These are phyloP conservation scores for Cymbopogon citratus DNA, from an alignment of 176 grass and related monocot species.

Conservation along the genomic window DNA sequence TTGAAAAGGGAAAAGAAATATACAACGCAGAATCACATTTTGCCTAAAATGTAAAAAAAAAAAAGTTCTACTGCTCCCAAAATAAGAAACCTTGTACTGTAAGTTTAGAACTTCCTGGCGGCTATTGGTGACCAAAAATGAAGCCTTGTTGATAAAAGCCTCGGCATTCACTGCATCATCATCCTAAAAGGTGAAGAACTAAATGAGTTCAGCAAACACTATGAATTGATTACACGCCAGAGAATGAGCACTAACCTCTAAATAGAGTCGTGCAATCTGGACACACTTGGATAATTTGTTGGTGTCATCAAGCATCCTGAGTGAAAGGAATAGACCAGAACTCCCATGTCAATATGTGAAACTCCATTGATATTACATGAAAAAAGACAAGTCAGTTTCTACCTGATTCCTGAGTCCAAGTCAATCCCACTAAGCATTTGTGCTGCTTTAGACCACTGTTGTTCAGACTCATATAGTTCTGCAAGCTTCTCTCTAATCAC, in stretches of 20 bases:
- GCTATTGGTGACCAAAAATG: constrained; percentile 88
- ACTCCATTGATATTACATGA: not conserved
- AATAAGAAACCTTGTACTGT: constrained; percentile 75
- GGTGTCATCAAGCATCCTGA: constrained; percentile 91
- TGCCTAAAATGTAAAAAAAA: not conserved
- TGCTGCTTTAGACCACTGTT: constrained; percentile 95
- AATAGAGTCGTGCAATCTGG: constrained; percentile 94
- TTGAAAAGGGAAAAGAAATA: constrained; percentile 24
- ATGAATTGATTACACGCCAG: not conserved
- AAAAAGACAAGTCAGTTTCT: not conserved
- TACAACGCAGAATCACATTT: not conserved
- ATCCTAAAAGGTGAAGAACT: constrained; percentile 47
- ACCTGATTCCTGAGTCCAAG: constrained; percentile 98
- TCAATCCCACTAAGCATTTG: constrained; percentile 98
- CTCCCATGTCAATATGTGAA: not conserved
- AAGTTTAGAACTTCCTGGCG: constrained; percentile 86
- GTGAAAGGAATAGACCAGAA: not conserved
- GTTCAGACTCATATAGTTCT: constrained; percentile 92
- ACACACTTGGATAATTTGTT: constrained; percentile 98
- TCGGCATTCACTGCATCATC: constrained; percentile 96
- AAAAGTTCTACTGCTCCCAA: not conserved
- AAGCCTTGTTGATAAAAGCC: constrained; percentile 98
- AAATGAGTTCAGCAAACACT: not conserved
- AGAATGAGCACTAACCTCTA: constrained; percentile 59
- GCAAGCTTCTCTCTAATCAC: constrained; percentile 98